Base-by-base conservation (phyloP, 1,139 yeast genomes). In the Pichia sp. region DNA sequence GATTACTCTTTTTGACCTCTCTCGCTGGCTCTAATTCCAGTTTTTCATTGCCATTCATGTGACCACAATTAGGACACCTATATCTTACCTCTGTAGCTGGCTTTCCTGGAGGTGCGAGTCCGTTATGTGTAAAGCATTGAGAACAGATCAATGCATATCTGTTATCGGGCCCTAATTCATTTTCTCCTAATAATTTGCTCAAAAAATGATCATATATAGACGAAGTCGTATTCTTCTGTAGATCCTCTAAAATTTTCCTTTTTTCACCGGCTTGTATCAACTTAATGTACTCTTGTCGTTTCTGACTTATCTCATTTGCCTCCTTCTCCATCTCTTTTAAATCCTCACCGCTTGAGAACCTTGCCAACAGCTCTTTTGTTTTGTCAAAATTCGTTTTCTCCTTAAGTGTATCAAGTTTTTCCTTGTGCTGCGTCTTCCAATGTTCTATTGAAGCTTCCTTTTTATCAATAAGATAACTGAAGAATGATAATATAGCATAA, bases 91-190 rank as follows among this genome's bases (percentile, higher is more conserved):
- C 61, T 5, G 58, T 59, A 0, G 94, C 85, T 19, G 66, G 57
- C 41, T 66, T 63, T 15, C 84, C 82, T 1, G 86, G 89, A 5
- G 88, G 85, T 0, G 95, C 95, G 40, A 85, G 67, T 1, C 95
- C 95, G 55, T 85, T 85, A 60, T 85, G 95, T 22, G 69, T 65
- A 35, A 62, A 67, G 55, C 95, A 85, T 15, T 69, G 64, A 22
- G 56, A 51, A 56, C 95, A 85, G 17, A 85, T 82, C 51, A 85
- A 68, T 0, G 95, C 95, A 56, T 70, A 83, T 36, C 95, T 63
- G 43, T 67, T 66, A 41, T 76, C 68, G 0, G 86, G 72, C 21
- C 78, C 76, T 47, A 71, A 65, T 53, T 79, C 84, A 54, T 83
- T 89, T 11, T 80, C 76, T 2, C 95, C 95, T 12, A 84, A 68